Percentiles rank a stretch among this genome's conserved stretches.
Conservation (phyloP, 768 basidiomycete species). For the Solioccasus polychromus region DNA sequence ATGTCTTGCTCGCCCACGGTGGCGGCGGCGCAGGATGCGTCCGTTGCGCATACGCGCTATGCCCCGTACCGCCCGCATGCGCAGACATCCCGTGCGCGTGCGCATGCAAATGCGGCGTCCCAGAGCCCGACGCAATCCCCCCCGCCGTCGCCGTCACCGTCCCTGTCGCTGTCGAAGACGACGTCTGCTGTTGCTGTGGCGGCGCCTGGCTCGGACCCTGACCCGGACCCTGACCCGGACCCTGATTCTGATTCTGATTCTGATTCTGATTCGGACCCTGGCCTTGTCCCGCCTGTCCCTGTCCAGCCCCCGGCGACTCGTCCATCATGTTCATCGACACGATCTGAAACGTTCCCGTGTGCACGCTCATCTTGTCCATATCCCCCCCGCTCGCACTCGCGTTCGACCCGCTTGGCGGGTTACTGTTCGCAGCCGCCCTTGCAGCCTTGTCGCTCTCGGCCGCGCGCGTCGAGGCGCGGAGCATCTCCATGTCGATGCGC, state of each 20-base stretch:
- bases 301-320: conserved; percentile 11
- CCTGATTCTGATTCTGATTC: too few relatives aligned
- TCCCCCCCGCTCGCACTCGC: conserved; percentile 10
- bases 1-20: conserved; percentile 24
- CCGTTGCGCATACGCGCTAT: conserved; percentile 10
- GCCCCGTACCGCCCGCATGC: too few relatives aligned
- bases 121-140: too few relatives aligned
- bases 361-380: conserved; percentile 36
- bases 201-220: not conserved
- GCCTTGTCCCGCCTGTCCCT: conserved; percentile 5
- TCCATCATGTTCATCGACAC: conserved; percentile 25
- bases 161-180: conserved; percentile 4
- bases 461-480: conserved; percentile 69
- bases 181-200: conserved; percentile 2
- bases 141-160: not conserved
- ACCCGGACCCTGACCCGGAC: too few relatives aligned
- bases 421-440: conserved; percentile 25
- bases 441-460: conserved; percentile 39
- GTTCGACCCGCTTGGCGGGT: conserved; percentile 6
- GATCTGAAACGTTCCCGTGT: conserved; percentile 64
- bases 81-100: conserved; percentile 12
- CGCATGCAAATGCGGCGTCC: conserved; percentile 15
- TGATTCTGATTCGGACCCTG: too few relatives aligned
- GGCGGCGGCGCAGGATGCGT: conserved; percentile 21
- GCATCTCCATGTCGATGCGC: conserved; percentile 70